Evolutionary conservation across 805 yeast species (phyloP), one percentile per base, ranked within the genome.

Genomic region (Gaillardinia entomophila): DNA sequence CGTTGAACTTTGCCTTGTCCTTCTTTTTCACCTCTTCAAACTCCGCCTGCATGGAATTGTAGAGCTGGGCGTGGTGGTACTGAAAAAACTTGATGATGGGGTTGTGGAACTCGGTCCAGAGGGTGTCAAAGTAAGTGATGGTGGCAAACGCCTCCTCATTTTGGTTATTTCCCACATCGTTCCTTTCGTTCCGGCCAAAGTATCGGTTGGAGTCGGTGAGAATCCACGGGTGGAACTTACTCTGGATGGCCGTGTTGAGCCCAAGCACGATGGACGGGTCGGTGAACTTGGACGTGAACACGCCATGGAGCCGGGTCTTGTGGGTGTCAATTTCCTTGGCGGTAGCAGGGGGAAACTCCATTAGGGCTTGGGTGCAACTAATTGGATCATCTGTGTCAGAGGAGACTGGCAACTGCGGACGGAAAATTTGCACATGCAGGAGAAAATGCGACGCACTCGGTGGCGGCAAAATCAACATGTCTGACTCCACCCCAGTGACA

Each of bases 31-130:
- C 35, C 45, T 43, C 37, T 40, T 49, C 35, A 18, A 51, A 40
- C 14, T 51, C 34, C 7, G 30, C 24, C 5, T 40, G 32, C 31
- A 46, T 43, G 6, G 45, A 41, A 12, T 37, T 35, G 32, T 45
- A 57, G 19, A 53, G 39, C 11, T 34, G 46, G 12, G 49, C 55
- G 42, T 62, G 70, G 20, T 53, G 57, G 13, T 51, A 44, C 46
- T 73, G 77, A 44, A 69, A 79, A 48, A 68, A 68, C 42, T 77
- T 79, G 38, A 80, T 66, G 2, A 76, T 70, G 2, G 86, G 86
- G 44, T 77, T 76, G 42, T 77, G 82, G 40, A 82, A 66, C 4
- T 75, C 74, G 20, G 62, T 49, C 88, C 88, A 82, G 14, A 77
- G 52, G 4, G 51, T 43, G 32, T 76, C 81, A 13, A 66, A 41